Percentiles rank a stretch among this genome's conserved stretches.
These are phyloP conservation scores for Omphalotus olearius DNA, from an alignment of 1,284 basidiomycete genomes.

Conservation along the genomic window DNA sequence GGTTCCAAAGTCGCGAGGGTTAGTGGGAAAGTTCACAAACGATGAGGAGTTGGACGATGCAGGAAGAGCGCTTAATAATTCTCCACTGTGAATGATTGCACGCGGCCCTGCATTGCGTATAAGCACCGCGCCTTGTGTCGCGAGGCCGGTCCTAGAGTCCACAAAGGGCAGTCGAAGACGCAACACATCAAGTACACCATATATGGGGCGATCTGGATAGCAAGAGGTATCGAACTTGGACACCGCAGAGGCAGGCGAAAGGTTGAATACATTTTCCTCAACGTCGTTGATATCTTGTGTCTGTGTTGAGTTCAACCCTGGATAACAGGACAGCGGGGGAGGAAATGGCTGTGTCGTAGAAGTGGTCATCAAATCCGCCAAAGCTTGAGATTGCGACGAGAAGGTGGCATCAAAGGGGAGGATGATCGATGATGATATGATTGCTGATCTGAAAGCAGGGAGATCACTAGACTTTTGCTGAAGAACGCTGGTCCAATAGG, in stretches of 20 bases:
- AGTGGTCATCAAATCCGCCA: constrained; percentile 37
- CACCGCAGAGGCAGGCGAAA: constrained; percentile 29
- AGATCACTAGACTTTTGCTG: constrained; percentile 41
- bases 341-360: constrained; percentile 45
- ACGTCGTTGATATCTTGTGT: constrained; percentile 39
- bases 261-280: constrained; percentile 48
- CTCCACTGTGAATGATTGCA: constrained; percentile 45
- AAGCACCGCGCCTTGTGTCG: constrained; percentile 48
- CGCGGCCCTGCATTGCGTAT: constrained; percentile 40
- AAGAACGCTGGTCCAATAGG: constrained; percentile 55
- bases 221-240: constrained; percentile 43
- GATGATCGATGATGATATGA: constrained; percentile 46
- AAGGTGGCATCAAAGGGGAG: constrained; percentile 55
- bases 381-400: constrained; percentile 18
- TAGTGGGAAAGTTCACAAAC: constrained; percentile 29
- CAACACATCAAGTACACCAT: constrained; percentile 57
- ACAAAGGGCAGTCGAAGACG: constrained; percentile 52
- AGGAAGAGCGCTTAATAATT: constrained; percentile 43
- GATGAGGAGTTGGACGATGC: constrained; percentile 25
- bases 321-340: constrained; percentile 57
- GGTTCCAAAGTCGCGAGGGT: constrained; percentile 54
- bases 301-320: constrained; percentile 37
- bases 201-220: constrained; percentile 52
- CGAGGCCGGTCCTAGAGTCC: constrained; percentile 36
- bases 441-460: constrained; percentile 37